These are phyloP conservation scores for Lupinus albus DNA, from an alignment of 306 rosid species.

Conservation along the genomic window DNA sequence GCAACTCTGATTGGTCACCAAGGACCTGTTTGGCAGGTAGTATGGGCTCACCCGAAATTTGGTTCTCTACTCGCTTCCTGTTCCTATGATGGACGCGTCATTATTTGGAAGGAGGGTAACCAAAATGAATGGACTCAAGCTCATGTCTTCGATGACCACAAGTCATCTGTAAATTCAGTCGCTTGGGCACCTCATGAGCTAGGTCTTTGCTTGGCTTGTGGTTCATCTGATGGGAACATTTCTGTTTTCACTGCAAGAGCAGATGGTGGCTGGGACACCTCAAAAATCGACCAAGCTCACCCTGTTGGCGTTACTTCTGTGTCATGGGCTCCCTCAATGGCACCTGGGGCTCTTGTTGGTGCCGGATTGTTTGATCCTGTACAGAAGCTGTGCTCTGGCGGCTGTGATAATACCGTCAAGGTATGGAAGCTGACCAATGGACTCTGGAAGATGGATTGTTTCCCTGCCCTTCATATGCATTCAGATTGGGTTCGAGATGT, in stretches of 20 bases:
- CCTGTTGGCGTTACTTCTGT: slow-evolving; percentile 89
- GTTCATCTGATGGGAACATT: slow-evolving; percentile 86
- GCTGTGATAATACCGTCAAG: slow-evolving; percentile 84
- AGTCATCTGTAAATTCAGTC: slow-evolving; percentile 75
- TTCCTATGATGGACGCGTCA: slow-evolving; percentile 74
- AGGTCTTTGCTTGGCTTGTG: slow-evolving; percentile 83
- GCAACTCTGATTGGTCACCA: slow-evolving; percentile 76
- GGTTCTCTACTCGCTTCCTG: slow-evolving; percentile 79
- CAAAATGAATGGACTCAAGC: slow-evolving; percentile 78
- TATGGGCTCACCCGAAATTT: slow-evolving; percentile 85
- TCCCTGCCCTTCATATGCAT: slow-evolving; percentile 85
- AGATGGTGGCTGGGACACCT: slow-evolving; percentile 81
- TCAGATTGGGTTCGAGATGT: slow-evolving; percentile 87
- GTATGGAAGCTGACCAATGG: slow-evolving; percentile 81
- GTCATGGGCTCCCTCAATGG: slow-evolving; percentile 88
- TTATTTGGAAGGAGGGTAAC: slow-evolving; percentile 87
- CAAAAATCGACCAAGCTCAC: slow-evolving; percentile 77
- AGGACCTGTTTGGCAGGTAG: slow-evolving; percentile 87
- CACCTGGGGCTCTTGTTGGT: slow-evolving; percentile 80
- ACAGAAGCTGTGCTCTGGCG: slow-evolving; percentile 85
- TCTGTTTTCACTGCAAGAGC: slow-evolving; percentile 73
- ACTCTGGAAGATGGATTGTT: slow-evolving; percentile 89
- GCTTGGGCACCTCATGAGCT: slow-evolving; percentile 96
- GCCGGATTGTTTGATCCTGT: slow-evolving; percentile 80
- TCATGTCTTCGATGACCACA: slow-evolving; percentile 72